Conservation (phyloP, 768 basidiomycete genomes). For the Polyporus arcularius region DNA sequence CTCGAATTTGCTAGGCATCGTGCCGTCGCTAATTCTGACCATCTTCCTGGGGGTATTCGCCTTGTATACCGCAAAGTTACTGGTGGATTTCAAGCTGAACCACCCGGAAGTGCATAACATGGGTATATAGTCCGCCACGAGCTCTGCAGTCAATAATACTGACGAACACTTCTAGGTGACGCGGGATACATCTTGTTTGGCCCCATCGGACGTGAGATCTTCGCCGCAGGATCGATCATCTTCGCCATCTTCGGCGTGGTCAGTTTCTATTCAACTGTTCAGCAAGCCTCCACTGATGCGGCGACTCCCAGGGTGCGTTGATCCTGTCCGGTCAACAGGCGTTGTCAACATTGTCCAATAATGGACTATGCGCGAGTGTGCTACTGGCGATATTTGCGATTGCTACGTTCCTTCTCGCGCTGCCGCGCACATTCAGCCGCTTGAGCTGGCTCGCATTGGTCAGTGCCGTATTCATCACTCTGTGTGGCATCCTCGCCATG, state of each 20-base stretch:
- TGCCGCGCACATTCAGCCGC: slow-evolving; percentile 49
- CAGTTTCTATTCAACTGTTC: not conserved
- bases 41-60: slow-evolving; percentile 53
- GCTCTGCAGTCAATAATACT: not conserved
- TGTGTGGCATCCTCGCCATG: slow-evolving; percentile 52
- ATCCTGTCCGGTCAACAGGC: slow-evolving; percentile 55
- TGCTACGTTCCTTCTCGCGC: slow-evolving; percentile 42
- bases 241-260: slow-evolving; percentile 47
- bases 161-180: slow-evolving; percentile 39
- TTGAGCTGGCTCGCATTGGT: slow-evolving; percentile 49
- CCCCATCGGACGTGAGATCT: slow-evolving; percentile 47
- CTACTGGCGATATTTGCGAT: slow-evolving; percentile 48
- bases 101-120: slow-evolving; percentile 57
- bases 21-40: slow-evolving; percentile 52
- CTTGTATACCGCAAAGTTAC: slow-evolving; percentile 51
- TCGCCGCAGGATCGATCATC: slow-evolving; percentile 47
- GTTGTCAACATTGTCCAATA: slow-evolving; percentile 47
- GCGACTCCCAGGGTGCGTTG: slow-evolving; percentile 42
- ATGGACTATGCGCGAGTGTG: slow-evolving; percentile 48
- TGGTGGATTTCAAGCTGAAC: slow-evolving; percentile 59
- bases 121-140: slow-evolving; percentile 33
- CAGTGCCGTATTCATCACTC: slow-evolving; percentile 42
- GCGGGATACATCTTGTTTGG: slow-evolving; percentile 53
- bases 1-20: slow-evolving; percentile 39
- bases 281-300: not conserved